These are phyloP conservation scores for Talaromyces thailandensis DNA, from an alignment of 495 filamentous ascomycete species.

Conservation along the genomic window DNA sequence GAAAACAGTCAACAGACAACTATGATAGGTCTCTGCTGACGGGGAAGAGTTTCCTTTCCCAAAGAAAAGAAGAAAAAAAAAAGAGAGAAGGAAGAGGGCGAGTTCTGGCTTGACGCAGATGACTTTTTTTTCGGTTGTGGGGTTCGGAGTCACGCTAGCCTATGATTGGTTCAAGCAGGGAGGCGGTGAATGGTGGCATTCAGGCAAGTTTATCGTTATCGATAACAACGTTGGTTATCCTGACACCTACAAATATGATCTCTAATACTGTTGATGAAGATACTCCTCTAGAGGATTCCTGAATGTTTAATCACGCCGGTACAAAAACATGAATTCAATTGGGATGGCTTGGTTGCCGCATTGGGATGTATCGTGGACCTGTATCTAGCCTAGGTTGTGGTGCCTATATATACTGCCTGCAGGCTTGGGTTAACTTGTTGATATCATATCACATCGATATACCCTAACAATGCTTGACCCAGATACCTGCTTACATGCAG, in stretches of 20 bases:
- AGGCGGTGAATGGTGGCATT: conserved; percentile 18
- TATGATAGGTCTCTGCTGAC: conserved; percentile 39
- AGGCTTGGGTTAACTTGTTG: no score
- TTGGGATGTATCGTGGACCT: no score
- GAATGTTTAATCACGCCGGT: neutral
- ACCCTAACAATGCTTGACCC: no score
- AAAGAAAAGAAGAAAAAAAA: conserved; percentile 45
- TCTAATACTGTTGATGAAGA: neutral
- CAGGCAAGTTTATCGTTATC: neutral
- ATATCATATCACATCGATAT: no score
- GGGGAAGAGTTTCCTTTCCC: conserved; percentile 46
- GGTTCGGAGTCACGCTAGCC: neutral
- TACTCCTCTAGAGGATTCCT: neutral
- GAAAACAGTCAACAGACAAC: conserved; percentile 35
- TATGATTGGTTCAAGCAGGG: conserved; percentile 21
- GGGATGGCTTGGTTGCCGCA: no score
- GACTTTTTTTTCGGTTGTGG: conserved; percentile 8
- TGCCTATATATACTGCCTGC: no score
- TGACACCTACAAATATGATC: no score
- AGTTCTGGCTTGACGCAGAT: neutral
- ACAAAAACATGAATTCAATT: no score
- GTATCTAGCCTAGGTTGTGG: no score
- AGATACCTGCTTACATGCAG: no score
- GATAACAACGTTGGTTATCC: neutral
- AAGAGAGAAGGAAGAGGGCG: conserved; percentile 17